phyloP scores from a whole-genome alignment of 1,139 yeast species.

The Suhomyces guaymorum region DNA sequence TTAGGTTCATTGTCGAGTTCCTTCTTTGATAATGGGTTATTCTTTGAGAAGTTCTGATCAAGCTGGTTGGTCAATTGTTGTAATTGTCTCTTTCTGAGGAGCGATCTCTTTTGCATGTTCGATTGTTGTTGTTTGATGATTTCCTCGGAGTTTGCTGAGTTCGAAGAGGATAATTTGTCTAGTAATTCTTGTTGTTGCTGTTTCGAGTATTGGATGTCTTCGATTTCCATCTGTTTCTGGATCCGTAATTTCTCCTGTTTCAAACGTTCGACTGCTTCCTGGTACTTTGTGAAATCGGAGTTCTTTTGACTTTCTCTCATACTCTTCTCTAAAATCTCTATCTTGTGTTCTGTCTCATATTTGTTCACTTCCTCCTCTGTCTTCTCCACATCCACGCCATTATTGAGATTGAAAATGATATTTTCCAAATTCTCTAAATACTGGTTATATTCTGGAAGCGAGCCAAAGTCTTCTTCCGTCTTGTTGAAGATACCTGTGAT shows the following conservation, averaged over 20 bases:
- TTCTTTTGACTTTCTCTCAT: slow-evolving; percentile 68
- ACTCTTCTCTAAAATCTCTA: slow-evolving; percentile 64
- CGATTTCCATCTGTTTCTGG: slow-evolving; percentile 71
- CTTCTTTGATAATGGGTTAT: slow-evolving; percentile 27
- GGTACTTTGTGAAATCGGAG: slow-evolving; percentile 63
- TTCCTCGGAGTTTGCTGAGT: slow-evolving; percentile 55
- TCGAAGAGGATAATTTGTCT: slow-evolving; percentile 61
- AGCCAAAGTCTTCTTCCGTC: slow-evolving; percentile 69
- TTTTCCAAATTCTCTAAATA: slow-evolving; percentile 85
- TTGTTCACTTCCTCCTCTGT: slow-evolving; percentile 69
- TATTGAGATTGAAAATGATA: slow-evolving; percentile 72
- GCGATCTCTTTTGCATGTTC: slow-evolving; percentile 57
- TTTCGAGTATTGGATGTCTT: slow-evolving; percentile 58
- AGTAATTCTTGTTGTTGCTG: slow-evolving; percentile 68
- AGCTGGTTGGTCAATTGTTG: slow-evolving; percentile 59
- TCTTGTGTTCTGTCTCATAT: slow-evolving; percentile 76
- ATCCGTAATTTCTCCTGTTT: slow-evolving; percentile 60
- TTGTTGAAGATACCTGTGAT: slow-evolving; percentile 79
- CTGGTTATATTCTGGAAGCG: slow-evolving; percentile 61
- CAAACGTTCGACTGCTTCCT: slow-evolving; percentile 55
- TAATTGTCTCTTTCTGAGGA: slow-evolving; percentile 65
- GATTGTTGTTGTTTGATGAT: slow-evolving; percentile 43
- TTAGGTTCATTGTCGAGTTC: slow-evolving; percentile 24
- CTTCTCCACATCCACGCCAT: slow-evolving; percentile 66
- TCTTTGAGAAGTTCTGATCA: slow-evolving; percentile 41